Percentiles rank a stretch among this genome's conserved stretches.
phyloP scores from a whole-genome alignment of 768 basidiomycete genomes.

The Russula sp. region DNA sequence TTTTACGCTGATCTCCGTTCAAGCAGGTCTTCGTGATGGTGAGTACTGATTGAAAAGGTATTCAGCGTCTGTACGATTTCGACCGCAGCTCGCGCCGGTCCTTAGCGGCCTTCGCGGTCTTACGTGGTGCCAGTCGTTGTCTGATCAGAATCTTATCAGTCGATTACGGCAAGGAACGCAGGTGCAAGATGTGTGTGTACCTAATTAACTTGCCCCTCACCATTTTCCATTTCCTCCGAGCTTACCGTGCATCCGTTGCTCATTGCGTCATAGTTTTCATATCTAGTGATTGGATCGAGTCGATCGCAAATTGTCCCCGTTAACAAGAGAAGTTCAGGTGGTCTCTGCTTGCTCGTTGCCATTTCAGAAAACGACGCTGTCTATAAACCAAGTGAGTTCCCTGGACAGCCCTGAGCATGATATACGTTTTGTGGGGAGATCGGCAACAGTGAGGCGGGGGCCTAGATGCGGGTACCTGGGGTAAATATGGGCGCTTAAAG shows the following conservation, averaged over 20 bases:
- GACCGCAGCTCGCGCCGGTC: neutral
- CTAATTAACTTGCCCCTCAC: neutral
- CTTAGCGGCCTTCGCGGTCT: neutral
- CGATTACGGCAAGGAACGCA: neutral
- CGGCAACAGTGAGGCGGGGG: neutral
- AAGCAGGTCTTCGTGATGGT: neutral
- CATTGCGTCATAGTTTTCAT: neutral
- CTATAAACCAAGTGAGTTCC: neutral
- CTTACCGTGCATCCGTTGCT: neutral
- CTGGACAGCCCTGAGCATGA: neutral
- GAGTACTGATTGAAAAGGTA: neutral
- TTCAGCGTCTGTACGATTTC: neutral
- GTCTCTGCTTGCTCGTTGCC: neutral
- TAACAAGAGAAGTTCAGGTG: neutral
- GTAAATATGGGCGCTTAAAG: neutral
- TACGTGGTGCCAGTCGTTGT: neutral
- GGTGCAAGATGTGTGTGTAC: neutral
- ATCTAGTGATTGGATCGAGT: neutral
- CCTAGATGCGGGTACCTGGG: neutral
- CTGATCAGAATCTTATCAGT: neutral
- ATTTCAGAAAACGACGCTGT: neutral
- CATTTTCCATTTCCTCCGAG: neutral
- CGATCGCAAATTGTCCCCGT: neutral
- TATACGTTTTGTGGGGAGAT: neutral
- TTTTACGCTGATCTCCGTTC: neutral